Evolutionary conservation across 129 eudicot species (phyloP).

Genomic region (Rutidosis leptorrhynchoides): DNA sequence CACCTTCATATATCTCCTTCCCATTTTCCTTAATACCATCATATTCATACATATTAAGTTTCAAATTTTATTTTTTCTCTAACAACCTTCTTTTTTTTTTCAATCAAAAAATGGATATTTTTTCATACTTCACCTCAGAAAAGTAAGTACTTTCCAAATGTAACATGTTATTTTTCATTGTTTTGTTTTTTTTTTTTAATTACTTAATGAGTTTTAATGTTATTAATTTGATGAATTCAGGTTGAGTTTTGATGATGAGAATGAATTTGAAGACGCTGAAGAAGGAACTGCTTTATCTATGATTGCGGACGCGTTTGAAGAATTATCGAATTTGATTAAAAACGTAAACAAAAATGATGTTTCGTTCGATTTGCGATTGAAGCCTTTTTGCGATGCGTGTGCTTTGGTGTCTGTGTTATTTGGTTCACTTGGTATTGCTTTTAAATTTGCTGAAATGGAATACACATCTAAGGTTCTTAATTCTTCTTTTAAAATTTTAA

Average conservation of each 20-base stretch:
- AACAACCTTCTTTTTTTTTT: not conserved
- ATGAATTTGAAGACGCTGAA: constrained; percentile 35
- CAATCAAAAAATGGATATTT: constrained; percentile 26
- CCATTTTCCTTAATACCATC: constrained; percentile 3
- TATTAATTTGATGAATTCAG: not conserved
- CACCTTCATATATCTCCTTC: constrained; percentile 33
- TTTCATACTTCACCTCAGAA: constrained; percentile 35
- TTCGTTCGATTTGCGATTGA: constrained; percentile 50
- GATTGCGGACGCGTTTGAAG: constrained; percentile 72
- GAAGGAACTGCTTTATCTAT: constrained; percentile 47
- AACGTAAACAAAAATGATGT: constrained; percentile 27
- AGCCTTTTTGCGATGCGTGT: constrained; percentile 81
- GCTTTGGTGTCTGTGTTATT: constrained; percentile 76
- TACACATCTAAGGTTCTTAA: constrained; percentile 75
- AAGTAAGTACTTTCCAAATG: constrained; percentile 27
- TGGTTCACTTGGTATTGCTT: constrained; percentile 74
- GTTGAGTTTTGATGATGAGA: constrained; percentile 29
- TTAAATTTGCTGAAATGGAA: constrained; percentile 81
- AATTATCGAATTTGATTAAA: constrained; percentile 47
- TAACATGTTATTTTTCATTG: not conserved
- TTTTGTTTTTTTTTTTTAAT: not conserved
- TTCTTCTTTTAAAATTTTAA: not conserved
- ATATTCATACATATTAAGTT: not conserved
- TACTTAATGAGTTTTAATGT: not conserved
- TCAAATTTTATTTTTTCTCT: not conserved